phyloP scores from a whole-genome alignment of 305 asterid genomes.

The Fraxinus paxiana region DNA sequence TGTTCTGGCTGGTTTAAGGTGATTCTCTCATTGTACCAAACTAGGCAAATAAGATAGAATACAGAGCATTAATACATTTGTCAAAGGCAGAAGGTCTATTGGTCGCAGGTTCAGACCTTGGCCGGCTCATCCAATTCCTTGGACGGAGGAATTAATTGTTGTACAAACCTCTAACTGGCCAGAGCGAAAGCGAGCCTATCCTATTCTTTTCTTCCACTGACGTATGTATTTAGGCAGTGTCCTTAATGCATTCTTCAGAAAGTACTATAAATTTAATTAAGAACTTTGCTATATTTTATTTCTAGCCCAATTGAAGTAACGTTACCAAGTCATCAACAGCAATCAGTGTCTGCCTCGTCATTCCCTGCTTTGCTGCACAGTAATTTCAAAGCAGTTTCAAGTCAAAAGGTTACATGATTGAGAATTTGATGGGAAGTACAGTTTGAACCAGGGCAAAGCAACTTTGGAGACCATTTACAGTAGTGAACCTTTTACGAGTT shows the following conservation, averaged over 20 bases:
- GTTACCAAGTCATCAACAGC: background rate
- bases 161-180: background rate
- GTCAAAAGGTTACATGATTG: background rate
- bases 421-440: background rate
- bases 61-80: background rate
- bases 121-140: background rate
- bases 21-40: background rate
- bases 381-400: background rate
- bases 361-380: background rate
- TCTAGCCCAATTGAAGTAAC: too few relatives aligned
- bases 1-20: background rate
- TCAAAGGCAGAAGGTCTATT: background rate
- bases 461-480: background rate
- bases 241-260: background rate
- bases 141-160: background rate
- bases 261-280: too few relatives aligned
- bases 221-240: background rate
- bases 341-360: background rate
- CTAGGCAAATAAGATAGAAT: background rate
- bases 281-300: background rate
- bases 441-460: background rate
- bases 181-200: background rate
- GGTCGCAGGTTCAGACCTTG: background rate
- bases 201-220: background rate
- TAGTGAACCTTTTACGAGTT: background rate